phyloP scores from a whole-genome alignment of 2,329 filamentous ascomycete genomes.

The Exophiala oligosperma region DNA sequence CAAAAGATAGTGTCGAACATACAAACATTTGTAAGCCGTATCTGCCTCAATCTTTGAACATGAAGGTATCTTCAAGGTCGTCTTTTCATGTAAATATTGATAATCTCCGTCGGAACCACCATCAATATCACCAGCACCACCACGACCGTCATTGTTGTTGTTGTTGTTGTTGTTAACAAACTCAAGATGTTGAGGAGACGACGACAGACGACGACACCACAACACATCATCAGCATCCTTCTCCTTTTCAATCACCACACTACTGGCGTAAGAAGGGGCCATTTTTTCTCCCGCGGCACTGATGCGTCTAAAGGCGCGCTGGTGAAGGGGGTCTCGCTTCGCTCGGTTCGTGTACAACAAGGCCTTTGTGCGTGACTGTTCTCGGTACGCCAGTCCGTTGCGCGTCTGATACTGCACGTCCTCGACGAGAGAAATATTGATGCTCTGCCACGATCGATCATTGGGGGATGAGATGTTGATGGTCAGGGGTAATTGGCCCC shows the following conservation, averaged over 20 bases:
- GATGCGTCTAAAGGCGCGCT: slow-evolving; percentile 3
- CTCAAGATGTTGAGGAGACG: neutral
- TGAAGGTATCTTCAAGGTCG: neutral
- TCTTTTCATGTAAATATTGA: slow-evolving; percentile 1
- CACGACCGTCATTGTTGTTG: too few relatives aligned
- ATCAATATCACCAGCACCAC: too few relatives aligned
- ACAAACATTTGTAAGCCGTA: slow-evolving; percentile 9
- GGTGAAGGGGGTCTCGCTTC: slow-evolving; percentile 8
- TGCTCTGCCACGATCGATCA: slow-evolving; percentile 8
- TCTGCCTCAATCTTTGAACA: slow-evolving; percentile 7
- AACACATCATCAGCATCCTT: neutral
- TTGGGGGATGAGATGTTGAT: slow-evolving; percentile 2
- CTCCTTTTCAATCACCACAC: slow-evolving; percentile 6
- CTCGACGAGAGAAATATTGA: slow-evolving; percentile 8
- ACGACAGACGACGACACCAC: neutral
- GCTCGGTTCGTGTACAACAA: slow-evolving; percentile 7
- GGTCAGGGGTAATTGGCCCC: slow-evolving; percentile 2
- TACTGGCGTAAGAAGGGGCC: slow-evolving; percentile 2
- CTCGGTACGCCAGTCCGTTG: neutral
- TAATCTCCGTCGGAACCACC: too few relatives aligned
- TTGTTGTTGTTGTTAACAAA: neutral
- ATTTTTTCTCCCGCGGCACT: slow-evolving; percentile 10
- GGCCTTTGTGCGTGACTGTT: slow-evolving; percentile 7
- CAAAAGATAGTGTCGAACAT: slow-evolving; percentile 5
- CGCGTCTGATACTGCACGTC: slow-evolving; percentile 8